Conservation (phyloP, 2,329 filamentous ascomycete genomes). For the Reticulascus tulasneorum region DNA sequence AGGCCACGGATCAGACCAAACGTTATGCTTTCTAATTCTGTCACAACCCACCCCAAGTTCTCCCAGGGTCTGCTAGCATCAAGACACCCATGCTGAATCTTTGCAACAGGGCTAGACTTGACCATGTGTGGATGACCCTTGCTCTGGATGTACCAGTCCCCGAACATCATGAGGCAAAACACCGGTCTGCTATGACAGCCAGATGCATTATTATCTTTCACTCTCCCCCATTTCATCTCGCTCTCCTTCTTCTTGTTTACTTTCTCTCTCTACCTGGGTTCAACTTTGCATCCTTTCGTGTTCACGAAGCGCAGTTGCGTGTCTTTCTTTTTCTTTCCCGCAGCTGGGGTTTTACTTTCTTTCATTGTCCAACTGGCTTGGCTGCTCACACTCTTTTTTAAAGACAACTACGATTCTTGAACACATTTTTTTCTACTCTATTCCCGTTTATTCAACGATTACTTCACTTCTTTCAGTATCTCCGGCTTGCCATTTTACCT, state of each 20-base stretch:
- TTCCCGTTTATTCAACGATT: conserved; percentile 16
- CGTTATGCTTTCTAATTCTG: conserved; percentile 29
- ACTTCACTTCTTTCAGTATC: conserved; percentile 13
- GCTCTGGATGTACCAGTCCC: conserved; percentile 28
- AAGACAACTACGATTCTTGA: conserved; percentile 35
- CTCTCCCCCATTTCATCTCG: conserved; percentile 10
- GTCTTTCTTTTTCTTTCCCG: conserved; percentile 36
- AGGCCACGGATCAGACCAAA: conserved; percentile 27
- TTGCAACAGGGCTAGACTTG: conserved; percentile 39
- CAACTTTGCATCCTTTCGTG: conserved; percentile 31
- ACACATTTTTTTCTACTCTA: conserved; percentile 22
- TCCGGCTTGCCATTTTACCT: conserved; percentile 4
- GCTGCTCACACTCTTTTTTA: conserved; percentile 52
- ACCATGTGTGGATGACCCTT: conserved; percentile 30
- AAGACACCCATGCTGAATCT: conserved; percentile 15
- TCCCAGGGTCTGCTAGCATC: conserved; percentile 17
- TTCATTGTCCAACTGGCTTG: conserved; percentile 52
- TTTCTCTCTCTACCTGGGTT: conserved; percentile 22
- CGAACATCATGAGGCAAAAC: conserved; percentile 26
- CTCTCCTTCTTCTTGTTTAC: conserved; percentile 20
- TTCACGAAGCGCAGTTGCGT: conserved; percentile 30
- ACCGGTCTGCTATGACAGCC: conserved; percentile 12
- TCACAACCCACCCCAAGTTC: conserved; percentile 29
- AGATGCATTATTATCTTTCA: conserved; percentile 26
- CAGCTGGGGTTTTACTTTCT: conserved; percentile 38